Evolutionary conservation across 2,329 filamentous ascomycete genomes (phyloP).

Genomic region (Penicillium fuscoglaucum): DNA sequence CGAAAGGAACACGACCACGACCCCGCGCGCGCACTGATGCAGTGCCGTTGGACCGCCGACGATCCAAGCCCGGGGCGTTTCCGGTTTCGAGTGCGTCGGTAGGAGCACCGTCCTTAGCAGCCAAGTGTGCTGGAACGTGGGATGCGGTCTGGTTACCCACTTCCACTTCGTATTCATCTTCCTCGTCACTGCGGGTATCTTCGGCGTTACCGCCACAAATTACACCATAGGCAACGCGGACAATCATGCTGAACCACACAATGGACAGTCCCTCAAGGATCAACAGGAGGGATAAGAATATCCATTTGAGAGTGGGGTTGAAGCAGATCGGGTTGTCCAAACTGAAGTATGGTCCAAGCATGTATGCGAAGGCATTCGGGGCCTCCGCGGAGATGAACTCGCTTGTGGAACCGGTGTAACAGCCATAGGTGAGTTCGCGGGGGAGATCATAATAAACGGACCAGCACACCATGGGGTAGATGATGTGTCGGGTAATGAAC

Average conservation of each 20-base stretch:
- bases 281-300: slow-evolving; percentile 74
- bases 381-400: slow-evolving; percentile 37
- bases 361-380: slow-evolving; percentile 56
- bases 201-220: slow-evolving; percentile 73
- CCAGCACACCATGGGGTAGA: slow-evolving; percentile 78
- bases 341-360: slow-evolving; percentile 72
- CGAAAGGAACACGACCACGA: slow-evolving; percentile 42
- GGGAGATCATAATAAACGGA: slow-evolving; percentile 70
- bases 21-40: slow-evolving; percentile 36
- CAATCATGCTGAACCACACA: slow-evolving; percentile 87
- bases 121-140: slow-evolving; percentile 24
- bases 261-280: slow-evolving; percentile 77
- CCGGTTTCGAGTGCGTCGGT: slow-evolving; percentile 27
- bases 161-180: slow-evolving; percentile 57
- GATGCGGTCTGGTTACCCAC: slow-evolving; percentile 22
- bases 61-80: slow-evolving; percentile 30
- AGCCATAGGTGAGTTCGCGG: slow-evolving; percentile 65
- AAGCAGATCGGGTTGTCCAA: slow-evolving; percentile 76
- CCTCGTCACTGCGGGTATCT: slow-evolving; percentile 80
- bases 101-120: slow-evolving; percentile 27
- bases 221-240: slow-evolving; percentile 78
- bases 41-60: slow-evolving; percentile 39
- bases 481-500: slow-evolving; percentile 77
- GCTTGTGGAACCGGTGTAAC: slow-evolving; percentile 60
- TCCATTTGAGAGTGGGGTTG: slow-evolving; percentile 70